Conservation (phyloP, 306 rosid species). For the Castanopsis chinensis region DNA sequence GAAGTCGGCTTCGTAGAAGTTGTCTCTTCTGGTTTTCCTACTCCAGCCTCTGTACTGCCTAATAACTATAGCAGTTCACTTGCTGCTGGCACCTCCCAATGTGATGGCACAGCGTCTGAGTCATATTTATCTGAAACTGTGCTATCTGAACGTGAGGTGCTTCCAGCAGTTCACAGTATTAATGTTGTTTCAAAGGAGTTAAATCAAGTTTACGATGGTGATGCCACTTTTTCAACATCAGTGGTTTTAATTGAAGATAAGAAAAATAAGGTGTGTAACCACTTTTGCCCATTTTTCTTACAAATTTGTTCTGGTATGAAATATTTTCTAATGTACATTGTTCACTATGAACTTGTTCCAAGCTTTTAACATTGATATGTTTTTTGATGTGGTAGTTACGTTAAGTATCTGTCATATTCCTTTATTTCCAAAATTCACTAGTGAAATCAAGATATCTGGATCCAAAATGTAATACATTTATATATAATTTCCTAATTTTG, state of each 20-base stretch:
- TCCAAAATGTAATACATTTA: not conserved
- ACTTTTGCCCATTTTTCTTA: not conserved
- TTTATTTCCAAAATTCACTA: not conserved
- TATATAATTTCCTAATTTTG: not conserved
- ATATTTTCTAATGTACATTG: not conserved
- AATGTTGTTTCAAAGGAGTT: constrained; percentile 13
- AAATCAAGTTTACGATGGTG: not conserved
- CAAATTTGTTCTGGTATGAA: not conserved
- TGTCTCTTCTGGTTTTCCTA: constrained; percentile 2
- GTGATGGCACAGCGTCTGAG: constrained; percentile 25
- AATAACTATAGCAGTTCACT: constrained; percentile 8
- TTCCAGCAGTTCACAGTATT: constrained; percentile 23
- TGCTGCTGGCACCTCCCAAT: constrained; percentile 20
- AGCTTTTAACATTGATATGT: not conserved
- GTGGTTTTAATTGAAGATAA: not conserved
- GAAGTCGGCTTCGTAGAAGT: constrained; percentile 31
- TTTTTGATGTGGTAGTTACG: not conserved
- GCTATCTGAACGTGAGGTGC: constrained; percentile 16
- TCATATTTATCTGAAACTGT: constrained; percentile 37
- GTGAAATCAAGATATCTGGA: not conserved
- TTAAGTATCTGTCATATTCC: not conserved
- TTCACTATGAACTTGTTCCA: not conserved
- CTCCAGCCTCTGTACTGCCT: constrained; percentile 12
- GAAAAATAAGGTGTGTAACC: constrained; percentile 36
- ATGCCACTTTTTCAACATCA: constrained; percentile 7